Evolutionary conservation across 495 filamentous ascomycete species (phyloP), one percentile per base, ranked within the genome.

Genomic region (Tuber umbilicatum): DNA sequence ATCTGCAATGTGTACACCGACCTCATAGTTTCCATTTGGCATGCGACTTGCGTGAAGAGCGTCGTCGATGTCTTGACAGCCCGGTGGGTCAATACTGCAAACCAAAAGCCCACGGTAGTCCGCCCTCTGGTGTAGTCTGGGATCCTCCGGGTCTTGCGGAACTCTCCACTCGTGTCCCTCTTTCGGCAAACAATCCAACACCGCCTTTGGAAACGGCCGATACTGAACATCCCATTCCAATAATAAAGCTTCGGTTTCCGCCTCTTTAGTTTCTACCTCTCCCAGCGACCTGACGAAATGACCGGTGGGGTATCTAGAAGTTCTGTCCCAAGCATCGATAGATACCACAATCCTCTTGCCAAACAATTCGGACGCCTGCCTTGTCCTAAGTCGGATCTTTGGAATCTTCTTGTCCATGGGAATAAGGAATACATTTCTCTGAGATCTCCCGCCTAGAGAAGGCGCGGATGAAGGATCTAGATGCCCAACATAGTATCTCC

Each of bases 1-100:
- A 81, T 99, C 95, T 67, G 95, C 95, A 82, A 99, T 99, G 82
- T 99, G 96, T n/a, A 99, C 95, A 73, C 95, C 95, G 19, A 98
- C 93, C 85, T 98, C 93, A 77, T 90, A 93, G 82, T 99, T 98
- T 38, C 96, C 95, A 80, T 97, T 98, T 2, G 93, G 91, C 55
- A 99, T 85, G 45, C 86, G 86, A 45, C 90, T 87, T 21, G 95
- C 94, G 82, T 99, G 95, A 23, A 99, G 89, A 17, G 95, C 95
- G 85, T 99, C 95, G 79, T 99, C 95, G 74, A 99, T 99, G 86
- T 99, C 95, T 79, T 97, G 94, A 84, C 95, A 99, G 1, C 93
- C 94, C 12, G 93, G 89, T 42, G 95, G 95, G 83, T 99, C 95
- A 79, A 99, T 98, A 84, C 94, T 97, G 87, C 96, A 98, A 77